These are phyloP conservation scores for Vanderwaltozyma tropicalis DNA, from an alignment of 805 yeast genomes.

Conservation along the genomic window DNA sequence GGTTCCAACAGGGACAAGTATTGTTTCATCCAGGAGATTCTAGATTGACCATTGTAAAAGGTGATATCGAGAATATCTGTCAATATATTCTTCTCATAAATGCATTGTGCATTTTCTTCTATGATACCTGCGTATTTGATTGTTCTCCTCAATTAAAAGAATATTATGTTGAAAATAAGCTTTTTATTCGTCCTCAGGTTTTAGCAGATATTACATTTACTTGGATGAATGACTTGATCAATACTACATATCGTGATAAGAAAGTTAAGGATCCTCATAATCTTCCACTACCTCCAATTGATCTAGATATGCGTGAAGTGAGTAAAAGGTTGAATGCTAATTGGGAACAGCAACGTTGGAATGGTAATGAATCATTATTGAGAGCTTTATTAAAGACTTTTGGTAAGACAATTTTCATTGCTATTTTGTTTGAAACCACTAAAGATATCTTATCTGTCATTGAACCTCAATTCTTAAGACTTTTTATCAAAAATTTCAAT, in stretches of 20 bases:
- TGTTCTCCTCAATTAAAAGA: constrained; percentile 33
- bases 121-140: constrained; percentile 30
- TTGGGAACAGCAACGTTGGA: constrained; percentile 31
- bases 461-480: constrained; percentile 48
- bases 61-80: constrained; percentile 11
- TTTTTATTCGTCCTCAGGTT: constrained; percentile 21
- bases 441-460: constrained; percentile 34
- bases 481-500: constrained; percentile 39
- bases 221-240: constrained; percentile 39
- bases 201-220: constrained; percentile 34
- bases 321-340: constrained; percentile 23
- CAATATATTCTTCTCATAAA: constrained; percentile 26
- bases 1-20: constrained; percentile 17
- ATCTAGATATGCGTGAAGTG: constrained; percentile 28
- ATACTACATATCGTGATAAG: constrained; percentile 31
- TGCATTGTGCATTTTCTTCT: constrained; percentile 26
- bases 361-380: constrained; percentile 25
- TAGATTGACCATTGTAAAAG: constrained; percentile 14
- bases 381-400: constrained; percentile 31
- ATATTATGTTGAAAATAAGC: constrained; percentile 27
- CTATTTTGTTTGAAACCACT: constrained; percentile 30
- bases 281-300: constrained; percentile 34
- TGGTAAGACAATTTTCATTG: constrained; percentile 29
- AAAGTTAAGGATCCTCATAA: constrained; percentile 33
- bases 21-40: constrained; percentile 12